Base-by-base conservation (phyloP, 2,329 filamentous ascomycete genomes). In the Bipolaris bicolor region DNA sequence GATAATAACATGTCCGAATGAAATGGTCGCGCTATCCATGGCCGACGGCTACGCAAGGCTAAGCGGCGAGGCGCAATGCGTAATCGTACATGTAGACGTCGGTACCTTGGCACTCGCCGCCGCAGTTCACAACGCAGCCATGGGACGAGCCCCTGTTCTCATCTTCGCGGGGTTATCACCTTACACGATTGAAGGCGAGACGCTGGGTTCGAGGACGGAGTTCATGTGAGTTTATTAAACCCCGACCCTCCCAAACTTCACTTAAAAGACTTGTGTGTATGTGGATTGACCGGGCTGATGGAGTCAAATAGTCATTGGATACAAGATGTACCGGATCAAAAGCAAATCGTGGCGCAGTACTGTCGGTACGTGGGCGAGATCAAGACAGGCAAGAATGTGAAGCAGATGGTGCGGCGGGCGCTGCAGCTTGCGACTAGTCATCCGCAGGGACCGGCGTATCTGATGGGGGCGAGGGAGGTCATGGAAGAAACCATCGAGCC, bases 11-110 rank as follows among this genome's bases (percentile, higher is more conserved):
- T 92, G 90, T 70, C 90, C 90, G 0, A 91, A 91, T 63, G 90
- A 93, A 86, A 93, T 93, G 90, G 90, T 93, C 5, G 90, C 90
- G 24, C 84, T 94, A 67, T 93, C 90, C 57, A 91, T 92, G 88
- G 90, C 90, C 10, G 90, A 94, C 73, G 90, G 90, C 46, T 92
- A 90, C 69, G 90, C 90, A 36, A 70, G 75, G 58, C 76, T 90
- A 33, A 91, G 88, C 5, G 85, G 86, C 51, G 85, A 89, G 64
- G 88, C 90, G 0, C 90, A 93, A 76, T 88, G 86, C 58, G 90
- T 93, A 9, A 89, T 93, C 60, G 85, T 93, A 2, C 90, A 93
- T 68, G 90, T 93, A 55, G 90, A 94, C 65, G 90, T 93, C 16
- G 90, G 90, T 26, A 94, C 90, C 0, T 90, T 93, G 73, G 90